Percentiles rank a stretch among this genome's conserved stretches.
Conservation (phyloP, 1,284 basidiomycete species). For the Clitocybe nebularis region DNA sequence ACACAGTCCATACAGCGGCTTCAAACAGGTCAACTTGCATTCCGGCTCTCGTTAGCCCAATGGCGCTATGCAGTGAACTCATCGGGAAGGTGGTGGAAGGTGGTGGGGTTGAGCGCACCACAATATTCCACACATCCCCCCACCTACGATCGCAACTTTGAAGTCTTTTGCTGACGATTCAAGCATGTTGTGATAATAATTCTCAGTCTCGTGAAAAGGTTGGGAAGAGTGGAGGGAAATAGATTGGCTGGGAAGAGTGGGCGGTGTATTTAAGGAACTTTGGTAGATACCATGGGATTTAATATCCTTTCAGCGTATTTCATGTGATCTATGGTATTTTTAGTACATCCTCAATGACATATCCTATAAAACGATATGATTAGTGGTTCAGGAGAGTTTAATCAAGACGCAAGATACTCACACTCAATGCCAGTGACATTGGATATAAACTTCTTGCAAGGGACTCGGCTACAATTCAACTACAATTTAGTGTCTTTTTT, state of each 20-base stretch:
- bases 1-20: constrained; percentile 32
- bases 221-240: no score
- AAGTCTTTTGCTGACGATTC: constrained; percentile 31
- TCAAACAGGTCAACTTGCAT: constrained; percentile 48
- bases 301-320: neutral
- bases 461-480: no score
- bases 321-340: constrained; percentile 3
- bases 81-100: neutral
- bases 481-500: no score
- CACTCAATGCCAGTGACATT: no score
- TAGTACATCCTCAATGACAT: neutral
- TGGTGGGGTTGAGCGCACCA: constrained; percentile 22
- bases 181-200: constrained; percentile 1
- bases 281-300: neutral
- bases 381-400: no score
- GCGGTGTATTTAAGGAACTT: no score
- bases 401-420: no score
- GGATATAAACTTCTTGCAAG: no score
- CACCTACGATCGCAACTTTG: constrained; percentile 48
- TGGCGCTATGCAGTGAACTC: constrained; percentile 24
- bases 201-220: no score
- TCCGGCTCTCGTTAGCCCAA: constrained; percentile 39
- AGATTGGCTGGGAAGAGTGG: no score
- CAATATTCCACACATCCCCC: constrained; percentile 48
- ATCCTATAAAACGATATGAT: neutral